Evolutionary conservation across 768 basidiomycete genomes (phyloP).

Genomic region (Lepiota subincarnata): DNA sequence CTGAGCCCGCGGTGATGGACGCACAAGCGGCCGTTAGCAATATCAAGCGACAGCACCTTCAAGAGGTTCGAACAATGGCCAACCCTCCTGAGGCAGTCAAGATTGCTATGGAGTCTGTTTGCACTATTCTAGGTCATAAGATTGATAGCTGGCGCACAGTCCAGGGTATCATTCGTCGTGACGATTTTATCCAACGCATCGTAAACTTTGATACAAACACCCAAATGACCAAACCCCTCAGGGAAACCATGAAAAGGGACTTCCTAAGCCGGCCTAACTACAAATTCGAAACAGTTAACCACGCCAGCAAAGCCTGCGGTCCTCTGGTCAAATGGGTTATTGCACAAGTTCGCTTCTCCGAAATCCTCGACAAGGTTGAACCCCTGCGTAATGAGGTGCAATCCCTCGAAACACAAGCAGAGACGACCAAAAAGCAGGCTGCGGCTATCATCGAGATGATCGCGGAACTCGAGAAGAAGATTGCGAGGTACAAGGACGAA

Average conservation of each 20-base stretch:
- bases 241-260: slow-evolving; percentile 89
- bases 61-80: slow-evolving; percentile 97
- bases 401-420: slow-evolving; percentile 87
- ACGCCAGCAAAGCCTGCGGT: slow-evolving; percentile 94
- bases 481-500: slow-evolving; percentile 92
- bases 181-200: slow-evolving; percentile 94
- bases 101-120: slow-evolving; percentile 97
- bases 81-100: slow-evolving; percentile 98
- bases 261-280: slow-evolving; percentile 88
- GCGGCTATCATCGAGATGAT: slow-evolving; percentile 88
- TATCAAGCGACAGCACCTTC: slow-evolving; percentile 92
- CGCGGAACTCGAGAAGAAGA: slow-evolving; percentile 87
- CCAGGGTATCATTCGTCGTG: slow-evolving; percentile 91
- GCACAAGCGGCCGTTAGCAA: slow-evolving; percentile 95
- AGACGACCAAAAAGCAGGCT: slow-evolving; percentile 93
- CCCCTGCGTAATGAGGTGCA: slow-evolving; percentile 94
- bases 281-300: slow-evolving; percentile 93
- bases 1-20: slow-evolving; percentile 94
- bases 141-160: slow-evolving; percentile 97
- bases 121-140: slow-evolving; percentile 92
- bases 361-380: slow-evolving; percentile 95
- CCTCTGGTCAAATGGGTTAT: slow-evolving; percentile 98
- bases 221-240: slow-evolving; percentile 85
- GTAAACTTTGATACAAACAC: slow-evolving; percentile 91
- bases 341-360: slow-evolving; percentile 95